These are phyloP conservation scores for Lablab purpureus DNA, from an alignment of 306 rosid species.

Conservation along the genomic window DNA sequence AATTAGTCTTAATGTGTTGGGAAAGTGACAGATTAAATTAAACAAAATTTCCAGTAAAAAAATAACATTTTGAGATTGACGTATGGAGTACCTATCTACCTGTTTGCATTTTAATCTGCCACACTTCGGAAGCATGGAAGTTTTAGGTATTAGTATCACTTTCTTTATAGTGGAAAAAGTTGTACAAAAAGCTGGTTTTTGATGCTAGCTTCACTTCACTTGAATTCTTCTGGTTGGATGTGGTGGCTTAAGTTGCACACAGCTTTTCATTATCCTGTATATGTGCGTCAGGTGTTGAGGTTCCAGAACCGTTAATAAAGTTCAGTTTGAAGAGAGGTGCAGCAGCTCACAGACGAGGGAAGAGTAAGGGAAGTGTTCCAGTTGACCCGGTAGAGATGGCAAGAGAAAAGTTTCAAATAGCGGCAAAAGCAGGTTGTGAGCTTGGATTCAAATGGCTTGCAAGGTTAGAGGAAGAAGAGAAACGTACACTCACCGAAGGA, in stretches of 20 bases:
- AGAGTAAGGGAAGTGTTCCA: constrained; percentile 48
- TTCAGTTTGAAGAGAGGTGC: constrained; percentile 58
- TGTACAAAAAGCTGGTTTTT: constrained; percentile 8
- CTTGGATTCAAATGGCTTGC: constrained; percentile 90
- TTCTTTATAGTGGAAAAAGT: background rate
- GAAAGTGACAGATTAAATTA: background rate
- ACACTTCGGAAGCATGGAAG: no score
- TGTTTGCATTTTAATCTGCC: constrained; percentile 1
- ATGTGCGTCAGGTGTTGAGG: constrained; percentile 68
- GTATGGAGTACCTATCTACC: background rate
- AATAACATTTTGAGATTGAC: background rate
- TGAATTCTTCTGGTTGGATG: constrained; percentile 24
- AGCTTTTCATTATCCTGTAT: constrained; percentile 14
- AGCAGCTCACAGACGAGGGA: constrained; percentile 56
- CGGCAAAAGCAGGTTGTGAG: constrained; percentile 86
- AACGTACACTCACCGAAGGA: constrained; percentile 48
- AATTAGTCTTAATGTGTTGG: background rate
- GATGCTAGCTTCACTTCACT: constrained; percentile 26
- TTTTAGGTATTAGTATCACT: background rate
- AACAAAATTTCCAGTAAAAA: background rate
- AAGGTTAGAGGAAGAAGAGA: constrained; percentile 86
- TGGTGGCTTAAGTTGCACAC: constrained; percentile 21
- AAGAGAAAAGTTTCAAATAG: constrained; percentile 77
- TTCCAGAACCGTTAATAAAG: constrained; percentile 70
- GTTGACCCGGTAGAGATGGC: constrained; percentile 79